These are phyloP conservation scores for Metschnikowia lunata DNA, from an alignment of 805 yeast species.

Conservation along the genomic window DNA sequence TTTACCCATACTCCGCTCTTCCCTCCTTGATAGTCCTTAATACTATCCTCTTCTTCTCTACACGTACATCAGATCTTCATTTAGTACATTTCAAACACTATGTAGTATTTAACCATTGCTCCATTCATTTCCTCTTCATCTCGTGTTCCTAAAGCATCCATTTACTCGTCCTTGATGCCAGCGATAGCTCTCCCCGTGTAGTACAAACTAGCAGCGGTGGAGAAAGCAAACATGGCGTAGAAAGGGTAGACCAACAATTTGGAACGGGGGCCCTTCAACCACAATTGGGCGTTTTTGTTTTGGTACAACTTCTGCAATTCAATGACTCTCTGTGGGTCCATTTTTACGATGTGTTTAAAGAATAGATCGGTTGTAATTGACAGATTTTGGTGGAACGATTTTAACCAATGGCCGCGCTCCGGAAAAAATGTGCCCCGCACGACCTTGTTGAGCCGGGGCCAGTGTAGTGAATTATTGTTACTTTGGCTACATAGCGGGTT, in stretches of 20 bases:
- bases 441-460: background rate
- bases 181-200: slow-evolving; percentile 68
- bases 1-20: no score
- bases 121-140: no score
- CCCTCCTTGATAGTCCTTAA: no score
- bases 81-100: slow-evolving; percentile 1
- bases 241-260: slow-evolving; percentile 73
- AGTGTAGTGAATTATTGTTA: no score
- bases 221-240: slow-evolving; percentile 66
- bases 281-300: slow-evolving; percentile 38
- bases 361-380: background rate
- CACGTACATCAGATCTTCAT: no score
- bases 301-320: slow-evolving; percentile 44
- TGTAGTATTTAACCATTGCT: background rate
- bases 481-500: no score
- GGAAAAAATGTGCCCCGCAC: slow-evolving; percentile 10
- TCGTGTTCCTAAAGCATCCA: background rate
- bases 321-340: slow-evolving; percentile 47
- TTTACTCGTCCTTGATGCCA: slow-evolving; percentile 50
- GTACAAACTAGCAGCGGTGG: slow-evolving; percentile 62
- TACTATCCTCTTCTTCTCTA: no score
- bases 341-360: slow-evolving; percentile 12
- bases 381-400: slow-evolving; percentile 3
- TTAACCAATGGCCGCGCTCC: slow-evolving; percentile 14
- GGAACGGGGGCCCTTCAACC: slow-evolving; percentile 48